Conservation (phyloP, 352 stramenopile genomes). For the Globisporangium irregulare region DNA sequence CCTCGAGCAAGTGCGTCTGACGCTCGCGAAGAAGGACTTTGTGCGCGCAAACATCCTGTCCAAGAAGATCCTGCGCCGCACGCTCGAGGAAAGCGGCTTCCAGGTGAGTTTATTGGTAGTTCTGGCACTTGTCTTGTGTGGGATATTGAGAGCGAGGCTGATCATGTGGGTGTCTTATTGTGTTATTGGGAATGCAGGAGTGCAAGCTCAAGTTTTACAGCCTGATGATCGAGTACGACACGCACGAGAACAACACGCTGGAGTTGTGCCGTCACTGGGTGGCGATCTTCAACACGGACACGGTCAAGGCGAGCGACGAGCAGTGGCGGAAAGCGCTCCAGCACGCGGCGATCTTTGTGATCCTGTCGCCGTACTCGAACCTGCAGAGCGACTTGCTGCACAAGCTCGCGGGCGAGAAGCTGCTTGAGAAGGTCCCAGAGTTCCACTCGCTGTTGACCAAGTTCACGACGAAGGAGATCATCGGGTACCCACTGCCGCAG, state of each 20-base stretch:
- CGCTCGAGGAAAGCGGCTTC: slow-evolving; percentile 93
- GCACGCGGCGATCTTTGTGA: slow-evolving; percentile 74
- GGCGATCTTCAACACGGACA: slow-evolving; percentile 80
- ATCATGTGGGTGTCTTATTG: neutral
- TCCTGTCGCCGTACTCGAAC: slow-evolving; percentile 76
- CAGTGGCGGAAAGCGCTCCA: slow-evolving; percentile 72
- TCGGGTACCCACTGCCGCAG: slow-evolving; percentile 91
- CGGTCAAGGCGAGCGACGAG: slow-evolving; percentile 60
- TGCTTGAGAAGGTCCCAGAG: slow-evolving; percentile 58
- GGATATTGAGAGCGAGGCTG: neutral
- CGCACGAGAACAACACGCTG: slow-evolving; percentile 94
- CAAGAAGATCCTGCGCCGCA: slow-evolving; percentile 96
- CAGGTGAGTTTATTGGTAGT: slow-evolving; percentile 26
- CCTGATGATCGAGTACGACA: slow-evolving; percentile 96
- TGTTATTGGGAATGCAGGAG: slow-evolving; percentile 31
- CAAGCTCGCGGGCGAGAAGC: slow-evolving; percentile 58
- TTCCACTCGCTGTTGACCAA: slow-evolving; percentile 72
- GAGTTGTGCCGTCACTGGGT: slow-evolving; percentile 90
- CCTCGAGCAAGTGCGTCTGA: slow-evolving; percentile 97
- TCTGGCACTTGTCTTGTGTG: neutral
- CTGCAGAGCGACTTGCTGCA: slow-evolving; percentile 76
- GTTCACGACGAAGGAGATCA: slow-evolving; percentile 97
- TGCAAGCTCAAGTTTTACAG: slow-evolving; percentile 97
- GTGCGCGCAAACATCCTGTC: slow-evolving; percentile 95
- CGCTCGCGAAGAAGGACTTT: slow-evolving; percentile 96